phyloP scores from a whole-genome alignment of 75 land plant genomes.

The Pinus taeda region DNA sequence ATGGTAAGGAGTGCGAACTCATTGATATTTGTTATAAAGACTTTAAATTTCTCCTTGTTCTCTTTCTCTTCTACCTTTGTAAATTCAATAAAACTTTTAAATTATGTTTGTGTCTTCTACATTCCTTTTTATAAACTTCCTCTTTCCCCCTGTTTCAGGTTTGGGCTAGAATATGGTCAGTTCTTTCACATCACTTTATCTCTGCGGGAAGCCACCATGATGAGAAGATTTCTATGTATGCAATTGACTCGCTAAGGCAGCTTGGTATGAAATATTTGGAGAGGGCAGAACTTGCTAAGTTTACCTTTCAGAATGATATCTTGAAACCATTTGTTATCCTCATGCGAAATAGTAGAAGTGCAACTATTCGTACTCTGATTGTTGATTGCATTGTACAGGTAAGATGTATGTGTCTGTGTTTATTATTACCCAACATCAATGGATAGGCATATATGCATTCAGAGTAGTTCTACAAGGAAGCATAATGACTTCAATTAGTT shows the following conservation, averaged over 20 bases:
- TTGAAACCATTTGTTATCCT: slow-evolving; percentile 96
- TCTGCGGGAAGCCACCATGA: slow-evolving; percentile 94
- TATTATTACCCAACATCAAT: neutral
- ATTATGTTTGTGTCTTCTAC: neutral
- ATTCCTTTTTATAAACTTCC: neutral
- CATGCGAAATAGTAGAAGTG: slow-evolving; percentile 75
- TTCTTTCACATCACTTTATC: slow-evolving; percentile 83
- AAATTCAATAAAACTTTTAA: neutral
- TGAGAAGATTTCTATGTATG: slow-evolving; percentile 97
- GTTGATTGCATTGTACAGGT: slow-evolving; percentile 99
- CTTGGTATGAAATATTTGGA: slow-evolving; percentile 96
- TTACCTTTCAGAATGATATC: slow-evolving; percentile 97
- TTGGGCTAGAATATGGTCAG: slow-evolving; percentile 97
- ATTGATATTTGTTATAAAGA: neutral
- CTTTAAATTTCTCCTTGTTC: neutral
- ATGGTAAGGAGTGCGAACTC: slow-evolving; percentile 40
- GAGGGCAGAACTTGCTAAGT: slow-evolving; percentile 89
- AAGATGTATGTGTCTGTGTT: slow-evolving; percentile 1
- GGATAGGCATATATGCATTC: neutral
- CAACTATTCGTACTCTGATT: slow-evolving; percentile 68
- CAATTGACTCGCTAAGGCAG: slow-evolving; percentile 94
- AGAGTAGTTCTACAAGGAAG: neutral
- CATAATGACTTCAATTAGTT: neutral
- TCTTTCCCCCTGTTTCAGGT: slow-evolving; percentile 45
- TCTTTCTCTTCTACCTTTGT: neutral